Evolutionary conservation across 2,329 filamentous ascomycete genomes (phyloP).

Genomic region (Apiospora malaysiana): DNA sequence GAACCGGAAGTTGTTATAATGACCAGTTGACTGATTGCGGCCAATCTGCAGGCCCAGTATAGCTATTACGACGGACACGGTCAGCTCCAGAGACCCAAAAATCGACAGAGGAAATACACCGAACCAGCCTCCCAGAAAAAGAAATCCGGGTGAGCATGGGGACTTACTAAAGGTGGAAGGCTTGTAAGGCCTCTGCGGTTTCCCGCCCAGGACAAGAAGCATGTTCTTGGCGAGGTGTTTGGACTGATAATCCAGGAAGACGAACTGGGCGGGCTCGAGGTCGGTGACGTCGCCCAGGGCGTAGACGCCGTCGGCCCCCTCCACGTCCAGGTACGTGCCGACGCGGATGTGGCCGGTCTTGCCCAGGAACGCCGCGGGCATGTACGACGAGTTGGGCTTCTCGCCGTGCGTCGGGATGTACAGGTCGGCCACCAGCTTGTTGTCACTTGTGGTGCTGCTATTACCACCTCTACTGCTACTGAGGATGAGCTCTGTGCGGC

Average conservation of each 20-base stretch:
- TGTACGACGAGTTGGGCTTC: constrained; percentile 35
- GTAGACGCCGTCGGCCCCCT: constrained; percentile 34
- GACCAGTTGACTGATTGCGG: background rate
- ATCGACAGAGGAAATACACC: background rate
- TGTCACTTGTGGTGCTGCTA: background rate
- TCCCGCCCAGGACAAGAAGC: constrained; percentile 18
- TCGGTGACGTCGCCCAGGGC: constrained; percentile 37
- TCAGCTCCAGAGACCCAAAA: background rate
- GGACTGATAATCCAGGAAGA: constrained; percentile 21
- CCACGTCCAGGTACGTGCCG: constrained; percentile 33
- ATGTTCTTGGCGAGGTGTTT: constrained; percentile 25
- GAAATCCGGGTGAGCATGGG: background rate
- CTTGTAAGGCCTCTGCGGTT: constrained; percentile 23
- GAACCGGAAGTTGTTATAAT: background rate
- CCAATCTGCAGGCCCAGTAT: background rate
- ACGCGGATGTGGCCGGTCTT: constrained; percentile 31
- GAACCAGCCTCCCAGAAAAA: background rate
- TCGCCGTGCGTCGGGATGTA: constrained; percentile 40
- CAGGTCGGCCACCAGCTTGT: constrained; percentile 35
- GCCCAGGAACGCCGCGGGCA: constrained; percentile 35
- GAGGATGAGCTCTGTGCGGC: constrained; percentile 26
- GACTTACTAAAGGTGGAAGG: constrained; percentile 21
- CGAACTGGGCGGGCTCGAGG: constrained; percentile 28
- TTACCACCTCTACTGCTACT: constrained; percentile 29
- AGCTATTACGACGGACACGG: background rate